These are phyloP conservation scores for Scheffersomyces illinoinensis DNA, from an alignment of 1,139 yeast genomes.

Conservation along the genomic window DNA sequence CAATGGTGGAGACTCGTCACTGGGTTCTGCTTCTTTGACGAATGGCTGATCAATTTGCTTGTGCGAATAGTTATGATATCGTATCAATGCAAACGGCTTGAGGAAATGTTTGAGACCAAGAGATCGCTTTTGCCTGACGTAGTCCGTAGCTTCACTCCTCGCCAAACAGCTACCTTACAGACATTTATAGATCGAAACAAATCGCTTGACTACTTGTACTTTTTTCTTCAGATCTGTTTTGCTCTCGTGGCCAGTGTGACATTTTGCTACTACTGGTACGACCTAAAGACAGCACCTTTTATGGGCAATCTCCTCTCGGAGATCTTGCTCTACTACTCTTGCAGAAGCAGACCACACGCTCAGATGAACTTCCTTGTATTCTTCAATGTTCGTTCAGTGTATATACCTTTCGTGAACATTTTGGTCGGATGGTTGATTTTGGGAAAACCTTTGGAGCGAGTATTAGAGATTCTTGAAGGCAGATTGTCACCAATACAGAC, in stretches of 20 bases:
- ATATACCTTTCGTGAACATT: slow-evolving; percentile 26
- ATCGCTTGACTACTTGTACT: slow-evolving; percentile 33
- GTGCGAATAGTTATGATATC: slow-evolving; percentile 19
- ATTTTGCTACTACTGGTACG: slow-evolving; percentile 16
- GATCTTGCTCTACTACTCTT: slow-evolving; percentile 29
- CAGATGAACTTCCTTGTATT: slow-evolving; percentile 28
- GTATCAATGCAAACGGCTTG: slow-evolving; percentile 19
- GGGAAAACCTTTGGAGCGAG: not conserved
- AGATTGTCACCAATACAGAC: not conserved
- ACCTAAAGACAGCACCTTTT: slow-evolving; percentile 11
- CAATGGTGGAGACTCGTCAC: slow-evolving; percentile 44
- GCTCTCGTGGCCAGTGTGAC: slow-evolving; percentile 22
- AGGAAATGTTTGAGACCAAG: slow-evolving; percentile 15
- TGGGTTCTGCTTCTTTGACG: slow-evolving; percentile 34
- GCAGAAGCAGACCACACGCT: slow-evolving; percentile 28
- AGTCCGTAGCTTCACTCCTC: slow-evolving; percentile 12
- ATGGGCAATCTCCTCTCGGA: slow-evolving; percentile 29
- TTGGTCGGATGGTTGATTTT: slow-evolving; percentile 14
- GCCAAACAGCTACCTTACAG: slow-evolving; percentile 16
- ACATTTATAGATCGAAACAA: slow-evolving; percentile 18
- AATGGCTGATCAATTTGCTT: slow-evolving; percentile 22
- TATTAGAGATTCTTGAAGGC: not conserved
- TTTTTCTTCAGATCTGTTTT: slow-evolving; percentile 23
- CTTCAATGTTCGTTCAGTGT: slow-evolving; percentile 22
- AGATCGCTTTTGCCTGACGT: slow-evolving; percentile 20